Evolutionary conservation across 2,329 filamentous ascomycete genomes (phyloP).

Genomic region (Aureobasidium sp.): DNA sequence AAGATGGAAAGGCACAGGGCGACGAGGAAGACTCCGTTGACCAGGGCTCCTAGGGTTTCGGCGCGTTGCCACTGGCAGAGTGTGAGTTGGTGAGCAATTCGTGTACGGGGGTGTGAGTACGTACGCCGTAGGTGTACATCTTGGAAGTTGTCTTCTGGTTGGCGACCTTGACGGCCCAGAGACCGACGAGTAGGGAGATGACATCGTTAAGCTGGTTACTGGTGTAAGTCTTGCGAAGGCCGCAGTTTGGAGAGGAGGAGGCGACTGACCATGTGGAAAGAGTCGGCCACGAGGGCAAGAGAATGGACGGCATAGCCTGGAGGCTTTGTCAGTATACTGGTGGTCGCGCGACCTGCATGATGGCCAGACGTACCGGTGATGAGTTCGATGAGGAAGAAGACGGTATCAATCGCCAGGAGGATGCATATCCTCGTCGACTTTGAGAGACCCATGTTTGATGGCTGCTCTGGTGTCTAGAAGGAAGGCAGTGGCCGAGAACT

Average conservation of each 20-base stretch:
- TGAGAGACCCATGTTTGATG: conserved; percentile 66
- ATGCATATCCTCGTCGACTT: conserved; percentile 89
- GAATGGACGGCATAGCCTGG: conserved; percentile 67
- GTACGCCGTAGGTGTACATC: conserved; percentile 87
- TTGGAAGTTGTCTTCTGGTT: conserved; percentile 72
- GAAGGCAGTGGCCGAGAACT: background rate
- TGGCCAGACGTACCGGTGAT: conserved; percentile 49
- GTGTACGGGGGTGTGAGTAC: conserved; percentile 25
- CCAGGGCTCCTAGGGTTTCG: conserved; percentile 89
- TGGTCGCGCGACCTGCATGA: background rate
- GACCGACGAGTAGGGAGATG: conserved; percentile 79
- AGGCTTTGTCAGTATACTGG: background rate
- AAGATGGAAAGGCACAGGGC: conserved; percentile 94
- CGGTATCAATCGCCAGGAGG: conserved; percentile 80
- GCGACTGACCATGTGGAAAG: conserved; percentile 82
- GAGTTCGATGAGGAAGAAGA: conserved; percentile 86
- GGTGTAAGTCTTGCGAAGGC: background rate
- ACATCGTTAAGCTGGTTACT: conserved; percentile 77
- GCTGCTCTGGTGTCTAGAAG: background rate
- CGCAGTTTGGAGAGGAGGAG: background rate
- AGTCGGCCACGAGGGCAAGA: conserved; percentile 87
- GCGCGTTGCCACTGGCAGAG: conserved; percentile 75
- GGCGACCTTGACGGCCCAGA: conserved; percentile 91
- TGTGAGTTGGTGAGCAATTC: conserved; percentile 16
- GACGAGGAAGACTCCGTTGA: conserved; percentile 96